These are phyloP conservation scores for Sclerotinia subarctica DNA, from an alignment of 2,329 filamentous ascomycete species.

Conservation along the genomic window DNA sequence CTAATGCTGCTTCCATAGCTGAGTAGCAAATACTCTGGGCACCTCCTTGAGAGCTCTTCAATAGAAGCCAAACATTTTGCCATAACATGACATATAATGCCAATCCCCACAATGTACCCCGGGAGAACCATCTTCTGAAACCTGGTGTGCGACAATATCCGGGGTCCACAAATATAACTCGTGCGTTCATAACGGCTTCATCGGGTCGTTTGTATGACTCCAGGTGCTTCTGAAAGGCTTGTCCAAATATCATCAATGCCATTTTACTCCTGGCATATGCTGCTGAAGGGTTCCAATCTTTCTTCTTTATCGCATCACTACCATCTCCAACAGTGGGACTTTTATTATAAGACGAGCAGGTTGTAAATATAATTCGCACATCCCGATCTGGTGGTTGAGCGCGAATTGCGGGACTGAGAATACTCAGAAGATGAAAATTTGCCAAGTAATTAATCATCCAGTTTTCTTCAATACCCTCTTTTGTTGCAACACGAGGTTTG, in stretches of 20 bases:
- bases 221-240: constrained; percentile 89
- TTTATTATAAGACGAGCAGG: constrained; percentile 83
- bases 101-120: constrained; percentile 79
- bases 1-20: constrained; percentile 74
- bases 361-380: constrained; percentile 81
- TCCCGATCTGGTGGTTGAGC: constrained; percentile 93
- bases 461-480: constrained; percentile 79
- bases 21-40: constrained; percentile 85
- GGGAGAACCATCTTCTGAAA: constrained; percentile 79
- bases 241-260: constrained; percentile 83
- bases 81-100: constrained; percentile 74
- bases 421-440: constrained; percentile 91
- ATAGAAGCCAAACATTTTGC: constrained; percentile 77
- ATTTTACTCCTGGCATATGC: constrained; percentile 68
- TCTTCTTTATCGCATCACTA: constrained; percentile 43
- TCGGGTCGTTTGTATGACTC: constrained; percentile 82
- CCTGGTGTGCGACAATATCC: constrained; percentile 82
- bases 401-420: constrained; percentile 83
- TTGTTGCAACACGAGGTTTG: constrained; percentile 56
- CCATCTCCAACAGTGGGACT: constrained; percentile 62
- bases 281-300: constrained; percentile 53
- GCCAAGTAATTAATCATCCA: constrained; percentile 96
- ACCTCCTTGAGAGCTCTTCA: constrained; percentile 81
- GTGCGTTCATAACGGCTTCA: constrained; percentile 73
- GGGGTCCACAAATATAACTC: constrained; percentile 84